phyloP scores from a whole-genome alignment of 768 basidiomycete species.

The Leccinum variicolor region DNA sequence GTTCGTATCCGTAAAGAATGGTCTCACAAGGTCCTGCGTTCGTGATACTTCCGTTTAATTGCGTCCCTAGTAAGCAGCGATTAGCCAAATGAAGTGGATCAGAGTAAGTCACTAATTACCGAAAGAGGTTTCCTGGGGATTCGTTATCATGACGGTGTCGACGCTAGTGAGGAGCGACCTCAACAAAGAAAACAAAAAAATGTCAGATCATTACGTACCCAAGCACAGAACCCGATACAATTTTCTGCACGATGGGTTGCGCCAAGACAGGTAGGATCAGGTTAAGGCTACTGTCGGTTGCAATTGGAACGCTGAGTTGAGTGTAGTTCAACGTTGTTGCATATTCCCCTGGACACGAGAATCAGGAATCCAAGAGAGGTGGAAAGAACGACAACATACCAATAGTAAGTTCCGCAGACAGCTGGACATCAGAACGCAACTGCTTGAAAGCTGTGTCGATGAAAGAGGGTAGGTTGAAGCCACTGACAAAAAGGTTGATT shows the following conservation, averaged over 20 bases:
- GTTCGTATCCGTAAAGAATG: background rate
- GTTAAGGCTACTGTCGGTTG: constrained; percentile 59
- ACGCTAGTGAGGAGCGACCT: constrained; percentile 36
- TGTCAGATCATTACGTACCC: constrained; percentile 33
- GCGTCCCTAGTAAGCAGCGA: constrained; percentile 35
- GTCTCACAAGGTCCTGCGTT: constrained; percentile 70
- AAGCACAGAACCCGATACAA: constrained; percentile 56
- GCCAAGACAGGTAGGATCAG: constrained; percentile 68
- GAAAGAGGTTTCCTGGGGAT: constrained; percentile 57
- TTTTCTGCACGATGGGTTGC: constrained; percentile 69
- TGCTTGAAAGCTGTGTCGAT: constrained; percentile 65
- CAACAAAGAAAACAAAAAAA: background rate
- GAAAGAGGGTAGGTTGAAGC: constrained; percentile 60
- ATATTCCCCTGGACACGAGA: constrained; percentile 50
- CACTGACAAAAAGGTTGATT: constrained; percentile 31
- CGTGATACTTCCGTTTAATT: constrained; percentile 58
- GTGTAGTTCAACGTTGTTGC: constrained; percentile 58
- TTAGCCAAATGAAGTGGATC: constrained; percentile 1
- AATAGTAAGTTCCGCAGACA: constrained; percentile 54
- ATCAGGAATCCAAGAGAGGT: constrained; percentile 1
- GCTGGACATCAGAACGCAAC: constrained; percentile 56
- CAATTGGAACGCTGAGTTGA: constrained; percentile 52
- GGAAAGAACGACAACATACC: constrained; percentile 31
- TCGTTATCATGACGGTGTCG: constrained; percentile 56
- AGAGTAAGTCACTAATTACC: constrained; percentile 29